Base-by-base conservation (phyloP, 2,329 filamentous ascomycete species). In the Botryotinia convoluta region DNA sequence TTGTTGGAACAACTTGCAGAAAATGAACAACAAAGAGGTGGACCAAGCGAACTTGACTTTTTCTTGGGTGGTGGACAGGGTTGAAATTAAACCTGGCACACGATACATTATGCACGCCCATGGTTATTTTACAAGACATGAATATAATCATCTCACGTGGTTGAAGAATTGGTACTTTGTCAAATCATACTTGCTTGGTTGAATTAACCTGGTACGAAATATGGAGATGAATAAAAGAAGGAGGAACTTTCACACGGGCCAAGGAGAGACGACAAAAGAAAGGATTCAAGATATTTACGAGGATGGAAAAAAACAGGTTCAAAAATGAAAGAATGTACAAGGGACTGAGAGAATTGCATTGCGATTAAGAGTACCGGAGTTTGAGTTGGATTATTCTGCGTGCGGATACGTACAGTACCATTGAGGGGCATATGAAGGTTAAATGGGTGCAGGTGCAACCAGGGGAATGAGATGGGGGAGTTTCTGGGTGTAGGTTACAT, bases 1-100 rank as follows among this genome's bases (percentile, higher is more conserved):
- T 83, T 96, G 60, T 83, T 96, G 51, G 93, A 96, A 81, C 93
- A 96, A 82, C 85, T 96, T 74, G 93, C 93, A 0, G 93, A 96
- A 82, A 94, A 93, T 78, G 93, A 95, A 82, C 88, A 92, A 71
- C 85, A 86, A 60, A 85, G 88, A 69, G 92, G 91, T 0, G 88
- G 90, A 16, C 91, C 91, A 20, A 91, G 87, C 76, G 93, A 95
- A 79, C 83, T 96, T 78, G 93, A 95, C 81, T 95, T 93, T 82
- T 95, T 95, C 79, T 83, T 95, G 69, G 77, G 78, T 67, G 79
- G 79, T 10, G 77, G 77, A 9, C 54, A 57, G 20, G 39, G 70
- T 73, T 73, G 44, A 61, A 37, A 29, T 39, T 37, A 39, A 12
- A 37, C 32, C 26, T n/a, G 29, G 69, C 9, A 37, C 44, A 48